These are phyloP conservation scores for Tricholoma hemisulphureum DNA, from an alignment of 768 basidiomycete species.

Conservation along the genomic window DNA sequence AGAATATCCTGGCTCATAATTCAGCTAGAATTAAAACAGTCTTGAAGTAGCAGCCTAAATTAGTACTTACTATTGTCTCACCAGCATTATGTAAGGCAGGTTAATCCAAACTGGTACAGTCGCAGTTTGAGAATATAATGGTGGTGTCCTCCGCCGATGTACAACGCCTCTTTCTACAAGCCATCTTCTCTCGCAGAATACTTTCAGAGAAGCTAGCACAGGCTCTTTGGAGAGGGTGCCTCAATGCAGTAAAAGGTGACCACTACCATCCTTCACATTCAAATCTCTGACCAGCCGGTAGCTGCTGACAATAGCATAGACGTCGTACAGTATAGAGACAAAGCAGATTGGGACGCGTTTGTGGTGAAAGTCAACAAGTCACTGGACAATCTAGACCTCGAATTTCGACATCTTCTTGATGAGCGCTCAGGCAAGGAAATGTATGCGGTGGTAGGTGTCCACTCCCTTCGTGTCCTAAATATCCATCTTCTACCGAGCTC, in stretches of 20 bases:
- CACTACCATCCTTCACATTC: conserved; percentile 3
- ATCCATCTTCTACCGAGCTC: not conserved
- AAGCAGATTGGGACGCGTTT: conserved; percentile 59
- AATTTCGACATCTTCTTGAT: conserved; percentile 62
- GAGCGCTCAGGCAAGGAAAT: conserved; percentile 62
- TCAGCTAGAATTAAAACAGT: no score
- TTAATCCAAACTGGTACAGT: no score
- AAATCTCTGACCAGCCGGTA: conserved; percentile 25
- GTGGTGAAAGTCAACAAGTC: conserved; percentile 57
- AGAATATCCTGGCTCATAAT: no score
- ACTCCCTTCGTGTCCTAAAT: not conserved
- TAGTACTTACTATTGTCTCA: no score
- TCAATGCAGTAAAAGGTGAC: conserved; percentile 66
- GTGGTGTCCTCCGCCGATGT: conserved; percentile 62
- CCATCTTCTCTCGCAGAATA: conserved; percentile 67
- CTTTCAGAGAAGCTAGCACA: conserved; percentile 65
- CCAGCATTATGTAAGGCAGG: no score
- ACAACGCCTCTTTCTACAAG: conserved; percentile 76
- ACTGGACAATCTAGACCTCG: conserved; percentile 70
- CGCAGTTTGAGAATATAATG: no score
- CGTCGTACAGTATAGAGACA: conserved; percentile 39
- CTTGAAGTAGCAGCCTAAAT: no score
- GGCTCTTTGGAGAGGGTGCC: conserved; percentile 64
- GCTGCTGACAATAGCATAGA: conserved; percentile 53
- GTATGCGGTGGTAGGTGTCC: conserved; percentile 62